Evolutionary conservation across 139 green algal genomes (phyloP).

Genomic region (Limnomonas spitsbergensis): DNA sequence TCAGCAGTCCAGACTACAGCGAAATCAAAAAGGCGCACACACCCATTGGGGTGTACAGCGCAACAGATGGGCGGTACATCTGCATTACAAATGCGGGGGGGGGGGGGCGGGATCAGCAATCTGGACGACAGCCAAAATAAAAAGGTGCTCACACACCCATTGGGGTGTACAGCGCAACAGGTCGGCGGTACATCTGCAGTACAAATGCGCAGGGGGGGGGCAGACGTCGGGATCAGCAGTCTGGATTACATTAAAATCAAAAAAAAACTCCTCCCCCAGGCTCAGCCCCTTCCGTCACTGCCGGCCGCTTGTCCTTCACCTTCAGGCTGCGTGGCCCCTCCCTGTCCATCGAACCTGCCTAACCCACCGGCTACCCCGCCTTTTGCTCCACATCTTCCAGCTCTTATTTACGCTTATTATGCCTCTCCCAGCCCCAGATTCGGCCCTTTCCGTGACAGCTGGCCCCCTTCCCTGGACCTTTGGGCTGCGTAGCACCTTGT

Average conservation of each 20-base stretch:
- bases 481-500: too few relatives aligned
- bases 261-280: constrained; percentile 30
- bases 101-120: constrained; percentile 51
- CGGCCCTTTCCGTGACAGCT: too few relatives aligned
- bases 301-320: background rate
- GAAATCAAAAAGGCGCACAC: constrained; percentile 43
- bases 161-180: constrained; percentile 55
- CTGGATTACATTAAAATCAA: constrained; percentile 51
- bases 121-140: constrained; percentile 50
- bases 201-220: constrained; percentile 16
- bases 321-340: background rate
- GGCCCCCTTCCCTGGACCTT: too few relatives aligned
- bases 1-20: constrained; percentile 56
- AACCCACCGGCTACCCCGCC: background rate
- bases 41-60: constrained; percentile 53
- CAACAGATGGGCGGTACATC: constrained; percentile 48
- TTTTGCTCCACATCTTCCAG: too few relatives aligned
- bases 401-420: too few relatives aligned
- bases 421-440: too few relatives aligned
- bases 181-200: too few relatives aligned
- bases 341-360: too few relatives aligned
- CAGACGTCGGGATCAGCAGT: constrained; percentile 49
- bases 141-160: constrained; percentile 41
- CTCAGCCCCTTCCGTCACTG: background rate
- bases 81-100: constrained; percentile 16